phyloP scores from a whole-genome alignment of 2,329 filamentous ascomycete genomes.

The Diaporthe sp. region DNA sequence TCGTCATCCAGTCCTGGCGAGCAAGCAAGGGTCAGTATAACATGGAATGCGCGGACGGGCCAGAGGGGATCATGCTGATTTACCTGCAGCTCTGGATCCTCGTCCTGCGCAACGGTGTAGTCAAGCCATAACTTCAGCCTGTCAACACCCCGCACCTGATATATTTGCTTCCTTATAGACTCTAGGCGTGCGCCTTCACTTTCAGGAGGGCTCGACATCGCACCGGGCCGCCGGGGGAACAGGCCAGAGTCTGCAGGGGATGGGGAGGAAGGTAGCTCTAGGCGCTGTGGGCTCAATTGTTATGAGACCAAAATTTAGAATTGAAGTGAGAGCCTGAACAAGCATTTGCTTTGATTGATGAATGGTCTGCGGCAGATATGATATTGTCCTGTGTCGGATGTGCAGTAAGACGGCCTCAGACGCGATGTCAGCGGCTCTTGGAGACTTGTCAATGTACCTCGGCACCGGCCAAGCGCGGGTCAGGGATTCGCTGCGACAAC shows the following conservation, averaged over 20 bases:
- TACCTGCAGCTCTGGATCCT: slow-evolving; percentile 31
- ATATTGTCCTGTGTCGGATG: background rate
- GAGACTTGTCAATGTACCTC: slow-evolving; percentile 15
- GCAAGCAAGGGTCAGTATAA: background rate
- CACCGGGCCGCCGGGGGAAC: background rate
- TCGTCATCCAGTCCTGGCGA: slow-evolving; percentile 28
- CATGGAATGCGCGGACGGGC: background rate
- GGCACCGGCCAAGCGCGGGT: slow-evolving; percentile 2
- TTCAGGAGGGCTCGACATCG: slow-evolving; percentile 2
- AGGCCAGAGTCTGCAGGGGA: background rate
- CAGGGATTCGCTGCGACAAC: slow-evolving; percentile 3
- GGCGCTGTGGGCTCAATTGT: too few species aligned
- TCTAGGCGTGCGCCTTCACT: background rate
- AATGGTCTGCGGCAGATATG: background rate
- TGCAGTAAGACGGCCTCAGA: background rate
- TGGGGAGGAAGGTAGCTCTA: background rate
- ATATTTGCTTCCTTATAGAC: slow-evolving; percentile 1
- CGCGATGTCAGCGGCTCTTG: slow-evolving; percentile 3
- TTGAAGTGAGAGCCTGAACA: background rate
- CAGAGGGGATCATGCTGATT: background rate
- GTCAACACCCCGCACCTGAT: slow-evolving; percentile 32
- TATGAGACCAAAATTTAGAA: background rate
- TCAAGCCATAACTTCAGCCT: slow-evolving; percentile 34
- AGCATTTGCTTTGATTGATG: background rate
- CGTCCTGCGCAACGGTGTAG: background rate